These are phyloP conservation scores for Cyclocybe cylindracea DNA, from an alignment of 768 basidiomycete species.

Conservation along the genomic window DNA sequence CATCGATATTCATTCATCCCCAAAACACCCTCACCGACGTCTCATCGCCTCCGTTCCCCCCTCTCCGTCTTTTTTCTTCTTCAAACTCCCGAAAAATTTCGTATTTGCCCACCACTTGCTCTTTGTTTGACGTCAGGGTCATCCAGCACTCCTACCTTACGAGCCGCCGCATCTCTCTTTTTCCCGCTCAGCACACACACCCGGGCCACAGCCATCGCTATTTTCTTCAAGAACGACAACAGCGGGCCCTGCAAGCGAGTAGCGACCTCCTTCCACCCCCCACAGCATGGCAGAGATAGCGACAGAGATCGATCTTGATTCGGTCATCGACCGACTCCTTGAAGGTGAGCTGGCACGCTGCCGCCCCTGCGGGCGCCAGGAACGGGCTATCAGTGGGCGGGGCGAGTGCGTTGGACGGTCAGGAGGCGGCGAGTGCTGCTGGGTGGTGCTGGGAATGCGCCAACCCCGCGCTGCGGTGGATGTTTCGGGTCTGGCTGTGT, in stretches of 20 bases:
- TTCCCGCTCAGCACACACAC: slow-evolving; percentile 12
- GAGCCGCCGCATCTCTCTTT: slow-evolving; percentile 15
- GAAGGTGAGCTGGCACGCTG: slow-evolving; percentile 68
- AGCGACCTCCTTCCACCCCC: slow-evolving; percentile 2
- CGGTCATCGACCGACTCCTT: slow-evolving; percentile 96
- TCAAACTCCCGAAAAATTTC: slow-evolving; percentile 9
- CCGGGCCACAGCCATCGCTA: slow-evolving; percentile 7
- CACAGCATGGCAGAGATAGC: slow-evolving; percentile 71
- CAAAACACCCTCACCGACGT: slow-evolving; percentile 19
- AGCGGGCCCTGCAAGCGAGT: slow-evolving; percentile 8
- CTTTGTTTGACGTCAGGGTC: slow-evolving; percentile 5
- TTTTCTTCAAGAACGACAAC: slow-evolving; percentile 1
- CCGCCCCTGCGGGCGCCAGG: not conserved
- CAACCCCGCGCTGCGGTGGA: not conserved
- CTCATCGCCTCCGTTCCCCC: slow-evolving; percentile 7
- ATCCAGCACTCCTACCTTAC: slow-evolving; percentile 10
- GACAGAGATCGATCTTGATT: slow-evolving; percentile 98
- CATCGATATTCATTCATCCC: slow-evolving; percentile 41
- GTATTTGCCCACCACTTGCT: not conserved
- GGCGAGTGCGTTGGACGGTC: not conserved
- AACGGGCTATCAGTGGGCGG: not conserved
- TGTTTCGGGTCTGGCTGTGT: not conserved
- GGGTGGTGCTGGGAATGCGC: not conserved
- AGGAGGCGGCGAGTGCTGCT: not conserved
- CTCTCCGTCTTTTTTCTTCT: slow-evolving; percentile 7